Conservation (phyloP, 768 basidiomycete genomes). For the Lyophyllum semitale region DNA sequence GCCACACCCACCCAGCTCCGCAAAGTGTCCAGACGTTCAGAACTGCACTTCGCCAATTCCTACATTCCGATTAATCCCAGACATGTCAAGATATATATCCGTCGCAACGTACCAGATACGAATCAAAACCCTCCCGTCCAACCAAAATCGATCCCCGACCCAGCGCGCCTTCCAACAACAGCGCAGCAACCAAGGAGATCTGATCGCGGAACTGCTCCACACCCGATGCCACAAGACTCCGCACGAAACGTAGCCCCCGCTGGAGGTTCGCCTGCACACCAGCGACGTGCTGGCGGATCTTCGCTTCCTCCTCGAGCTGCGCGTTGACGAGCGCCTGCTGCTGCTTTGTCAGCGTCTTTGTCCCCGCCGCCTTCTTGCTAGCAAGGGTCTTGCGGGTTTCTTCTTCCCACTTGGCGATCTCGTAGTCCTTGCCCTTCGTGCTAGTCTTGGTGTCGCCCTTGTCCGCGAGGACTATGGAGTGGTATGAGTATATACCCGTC, state of each 20-base stretch:
- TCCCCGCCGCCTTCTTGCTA: slow-evolving; percentile 65
- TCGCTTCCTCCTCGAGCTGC: slow-evolving; percentile 80
- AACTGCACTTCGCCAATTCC: slow-evolving; percentile 72
- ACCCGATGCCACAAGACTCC: slow-evolving; percentile 54
- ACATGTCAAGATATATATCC: not conserved
- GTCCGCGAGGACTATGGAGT: slow-evolving; percentile 58
- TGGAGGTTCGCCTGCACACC: slow-evolving; percentile 53
- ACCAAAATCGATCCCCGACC: slow-evolving; percentile 62
- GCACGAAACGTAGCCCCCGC: slow-evolving; percentile 72
- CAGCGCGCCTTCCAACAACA: slow-evolving; percentile 70
- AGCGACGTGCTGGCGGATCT: slow-evolving; percentile 61
- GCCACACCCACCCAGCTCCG: slow-evolving; percentile 81
- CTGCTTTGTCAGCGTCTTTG: slow-evolving; percentile 71
- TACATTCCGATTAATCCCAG: slow-evolving; percentile 26
- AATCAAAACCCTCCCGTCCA: slow-evolving; percentile 63
- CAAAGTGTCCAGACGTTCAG: slow-evolving; percentile 71
- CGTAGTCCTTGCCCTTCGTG: slow-evolving; percentile 84
- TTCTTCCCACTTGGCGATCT: slow-evolving; percentile 93
- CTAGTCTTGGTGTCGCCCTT: slow-evolving; percentile 50
- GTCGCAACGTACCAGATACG: slow-evolving; percentile 65
- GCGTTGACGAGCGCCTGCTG: slow-evolving; percentile 82
- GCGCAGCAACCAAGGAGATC: slow-evolving; percentile 55
- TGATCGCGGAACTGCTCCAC: slow-evolving; percentile 55
- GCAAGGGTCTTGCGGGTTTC: slow-evolving; percentile 87
- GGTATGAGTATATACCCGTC: not conserved